Percentiles rank a stretch among this genome's conserved stretches.
These are phyloP conservation scores for Pholiota adiposa DNA, from an alignment of 1,284 basidiomycete species.

Conservation along the genomic window DNA sequence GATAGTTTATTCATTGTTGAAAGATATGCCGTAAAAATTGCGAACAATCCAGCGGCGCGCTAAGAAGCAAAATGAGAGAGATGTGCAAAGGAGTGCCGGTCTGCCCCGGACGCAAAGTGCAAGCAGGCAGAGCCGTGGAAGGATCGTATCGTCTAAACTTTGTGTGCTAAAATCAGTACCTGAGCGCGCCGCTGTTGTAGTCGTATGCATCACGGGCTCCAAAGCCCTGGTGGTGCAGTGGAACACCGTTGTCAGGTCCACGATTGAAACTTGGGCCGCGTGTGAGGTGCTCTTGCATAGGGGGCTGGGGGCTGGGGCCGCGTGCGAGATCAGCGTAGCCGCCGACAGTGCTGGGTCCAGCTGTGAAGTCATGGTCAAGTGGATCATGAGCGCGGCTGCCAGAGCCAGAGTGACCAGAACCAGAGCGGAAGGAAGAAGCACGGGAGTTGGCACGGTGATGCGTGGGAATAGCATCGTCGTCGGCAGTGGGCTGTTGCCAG, in stretches of 20 bases:
- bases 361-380: slow-evolving; percentile 84
- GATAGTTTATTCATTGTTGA: slow-evolving; percentile 22
- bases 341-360: slow-evolving; percentile 56
- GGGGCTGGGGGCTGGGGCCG: slow-evolving; percentile 62
- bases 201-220: slow-evolving; percentile 30
- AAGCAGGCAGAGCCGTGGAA: slow-evolving; percentile 20
- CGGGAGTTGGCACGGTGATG: slow-evolving; percentile 59
- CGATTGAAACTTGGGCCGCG: slow-evolving; percentile 48
- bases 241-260: slow-evolving; percentile 57
- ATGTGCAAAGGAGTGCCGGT: slow-evolving; percentile 30
- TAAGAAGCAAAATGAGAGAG: slow-evolving; percentile 23
- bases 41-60: slow-evolving; percentile 33
- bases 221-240: slow-evolving; percentile 64
- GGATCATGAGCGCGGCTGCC: slow-evolving; percentile 34
- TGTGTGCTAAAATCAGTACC: slow-evolving; percentile 19
- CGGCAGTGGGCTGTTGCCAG: slow-evolving; percentile 68
- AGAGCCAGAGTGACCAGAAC: slow-evolving; percentile 43
- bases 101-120: slow-evolving; percentile 9
- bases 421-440: slow-evolving; percentile 76
- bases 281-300: slow-evolving; percentile 59
- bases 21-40: slow-evolving; percentile 26
- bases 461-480: slow-evolving; percentile 47
- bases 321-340: slow-evolving; percentile 82
- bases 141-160: slow-evolving; percentile 1
- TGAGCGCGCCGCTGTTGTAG: background rate